Percentiles rank a stretch among this genome's conserved stretches.
phyloP scores from a whole-genome alignment of 2,329 filamentous ascomycete genomes.

The Claviceps purpurea region DNA sequence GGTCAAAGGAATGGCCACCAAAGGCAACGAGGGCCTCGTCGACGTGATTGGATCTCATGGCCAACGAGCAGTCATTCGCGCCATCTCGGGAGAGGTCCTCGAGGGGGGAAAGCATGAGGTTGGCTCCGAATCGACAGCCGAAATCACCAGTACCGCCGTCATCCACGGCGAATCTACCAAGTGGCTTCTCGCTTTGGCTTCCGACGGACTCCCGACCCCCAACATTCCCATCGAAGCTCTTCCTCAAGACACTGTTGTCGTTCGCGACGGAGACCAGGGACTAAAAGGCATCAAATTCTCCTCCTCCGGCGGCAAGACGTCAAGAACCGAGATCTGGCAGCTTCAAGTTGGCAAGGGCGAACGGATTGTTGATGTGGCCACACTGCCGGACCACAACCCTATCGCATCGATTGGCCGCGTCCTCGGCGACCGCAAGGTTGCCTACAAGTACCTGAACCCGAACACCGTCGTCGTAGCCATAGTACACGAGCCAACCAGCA shows the following conservation, averaged over 20 bases:
- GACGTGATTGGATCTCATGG: conserved; percentile 48
- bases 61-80: conserved; percentile 44
- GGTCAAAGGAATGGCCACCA: conserved; percentile 52
- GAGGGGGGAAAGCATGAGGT: neutral
- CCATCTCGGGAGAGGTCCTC: conserved; percentile 34
- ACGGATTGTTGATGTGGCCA: conserved; percentile 53
- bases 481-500: conserved; percentile 41
- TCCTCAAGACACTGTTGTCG: conserved; percentile 41
- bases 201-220: conserved; percentile 31
- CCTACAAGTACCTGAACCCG: conserved; percentile 93
- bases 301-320: conserved; percentile 24
- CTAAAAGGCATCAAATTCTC: conserved; percentile 44
- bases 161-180: conserved; percentile 39
- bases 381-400: conserved; percentile 63
- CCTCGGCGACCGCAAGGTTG: conserved; percentile 77
- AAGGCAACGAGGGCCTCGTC: conserved; percentile 41
- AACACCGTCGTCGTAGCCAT: conserved; percentile 70
- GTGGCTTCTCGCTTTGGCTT: conserved; percentile 40
- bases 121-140: neutral
- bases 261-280: conserved; percentile 32
- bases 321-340: conserved; percentile 50
- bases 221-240: conserved; percentile 31
- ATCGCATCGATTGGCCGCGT: conserved; percentile 93
- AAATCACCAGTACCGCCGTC: conserved; percentile 28
- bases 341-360: conserved; percentile 56